Conservation (phyloP, 177 flowering plant species). For the Vitis hybrid region DNA sequence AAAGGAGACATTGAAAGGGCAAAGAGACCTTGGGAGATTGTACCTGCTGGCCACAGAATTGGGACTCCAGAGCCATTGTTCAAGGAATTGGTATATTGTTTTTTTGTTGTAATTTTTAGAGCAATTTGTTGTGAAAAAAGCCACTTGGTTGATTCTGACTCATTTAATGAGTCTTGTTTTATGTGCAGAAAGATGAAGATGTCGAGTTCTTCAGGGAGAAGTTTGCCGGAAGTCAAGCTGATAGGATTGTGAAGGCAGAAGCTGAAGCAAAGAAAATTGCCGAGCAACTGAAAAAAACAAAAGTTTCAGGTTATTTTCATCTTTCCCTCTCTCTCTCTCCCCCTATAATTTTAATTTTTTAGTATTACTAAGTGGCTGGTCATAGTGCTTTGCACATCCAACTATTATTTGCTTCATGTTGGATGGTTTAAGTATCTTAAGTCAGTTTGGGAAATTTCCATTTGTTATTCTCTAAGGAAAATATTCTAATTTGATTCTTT, state of each 20-base stretch:
- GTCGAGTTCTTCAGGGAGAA: conserved; percentile 53
- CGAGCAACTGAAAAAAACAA: conserved; percentile 63
- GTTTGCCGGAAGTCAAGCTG: conserved; percentile 97
- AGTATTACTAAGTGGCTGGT: too few relatives aligned
- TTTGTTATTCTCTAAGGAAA: too few relatives aligned
- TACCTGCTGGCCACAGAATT: conserved; percentile 76
- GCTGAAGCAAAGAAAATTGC: conserved; percentile 69
- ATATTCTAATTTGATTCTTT: too few relatives aligned
- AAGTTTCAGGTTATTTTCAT: conserved; percentile 8
- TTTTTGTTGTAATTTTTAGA: background rate
- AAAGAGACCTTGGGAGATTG: conserved; percentile 73
- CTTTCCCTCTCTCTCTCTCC: background rate
- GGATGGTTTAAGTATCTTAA: too few relatives aligned
- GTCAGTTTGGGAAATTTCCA: too few relatives aligned
- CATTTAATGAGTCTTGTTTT: background rate
- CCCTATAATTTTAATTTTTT: too few relatives aligned
- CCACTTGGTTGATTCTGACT: background rate
- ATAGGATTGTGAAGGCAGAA: conserved; percentile 69
- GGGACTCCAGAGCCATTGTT: conserved; percentile 88
- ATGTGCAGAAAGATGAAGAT: conserved; percentile 72
- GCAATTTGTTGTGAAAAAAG: too few relatives aligned
- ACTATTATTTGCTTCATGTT: too few relatives aligned
- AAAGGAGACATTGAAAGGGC: conserved; percentile 61
- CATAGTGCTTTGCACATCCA: too few relatives aligned
- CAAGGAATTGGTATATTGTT: conserved; percentile 68